Base-by-base conservation (phyloP, 2,329 filamentous ascomycete species). In the Huntiella abstrusa region DNA sequence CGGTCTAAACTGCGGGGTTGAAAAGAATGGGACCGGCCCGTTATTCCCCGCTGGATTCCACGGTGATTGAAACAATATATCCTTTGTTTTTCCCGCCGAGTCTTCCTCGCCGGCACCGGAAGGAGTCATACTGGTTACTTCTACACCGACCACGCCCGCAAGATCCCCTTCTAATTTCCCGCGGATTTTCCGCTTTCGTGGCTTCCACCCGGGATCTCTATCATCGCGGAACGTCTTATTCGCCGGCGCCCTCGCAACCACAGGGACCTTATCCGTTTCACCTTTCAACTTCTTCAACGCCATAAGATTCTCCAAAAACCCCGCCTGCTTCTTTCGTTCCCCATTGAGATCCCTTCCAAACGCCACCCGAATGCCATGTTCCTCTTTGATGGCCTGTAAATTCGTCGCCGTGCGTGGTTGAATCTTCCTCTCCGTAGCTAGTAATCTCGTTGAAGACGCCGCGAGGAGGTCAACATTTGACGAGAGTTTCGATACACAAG, bases 401-500 rank as follows among this genome's bases (percentile, higher is more conserved):
- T 46, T 46, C 28, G 54, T 51, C 10, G 54, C 56, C 19, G 59
- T 55, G 34, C 64, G 68, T 15, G 68, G 66, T 41, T 68, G 66
- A 11, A 85, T 59, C 34, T 71, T 67, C 50, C 75, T 74, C 51
- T 80, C 76, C 32, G 66, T 72, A 10, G 81, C 81, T 40, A 80
- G 65, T 49, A 92, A 72, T 48, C 83, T 77, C 7, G 78, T 71
- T 43, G 75, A 73, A 51, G 77, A 79, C 33, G 77, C 73, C n/a
- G 73, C 79, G 3, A 92, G 64, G 4, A 92, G 65, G 56, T 87
- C 80, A 34, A 83, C 75, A 17, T 73, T 69, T 16, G 71, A 66
- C 32, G 63, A 64, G 19, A 73, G 67, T 17, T 66, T 62, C n/a
- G 68, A 70, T 35, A 72, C 58, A 6, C 60, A 59, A 3, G 70